Evolutionary conservation across 177 flowering plant species (phyloP), one percentile per base, ranked within the genome.

Genomic region (Vitis hybrid): DNA sequence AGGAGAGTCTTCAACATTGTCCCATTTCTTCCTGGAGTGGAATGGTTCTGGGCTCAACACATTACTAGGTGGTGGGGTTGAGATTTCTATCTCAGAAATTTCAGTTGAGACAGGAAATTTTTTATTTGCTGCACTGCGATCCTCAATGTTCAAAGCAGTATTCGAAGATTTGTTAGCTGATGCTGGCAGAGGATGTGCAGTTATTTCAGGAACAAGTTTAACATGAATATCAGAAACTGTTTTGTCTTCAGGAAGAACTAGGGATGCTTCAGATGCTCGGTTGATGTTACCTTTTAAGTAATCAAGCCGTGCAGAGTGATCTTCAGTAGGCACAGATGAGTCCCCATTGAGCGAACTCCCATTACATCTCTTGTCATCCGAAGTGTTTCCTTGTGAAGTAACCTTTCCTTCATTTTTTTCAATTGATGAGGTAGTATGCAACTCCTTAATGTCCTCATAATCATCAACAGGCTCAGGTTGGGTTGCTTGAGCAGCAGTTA

Each of bases 1-100:
- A 10, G 84, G 79, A 69, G 88, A 77, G 77, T 67, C 70, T 60
- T 87, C 93, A 56, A 77, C 78, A 59, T 64, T 78, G 70, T 68
- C 76, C 95, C 95, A 89, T 75, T 92, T 91, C 85, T 84, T 92
- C 79, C 98, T 84, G 48, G 88, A 70, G 67, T 79, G 85, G 65
- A 40, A 13, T 40, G 59, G 64, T 40, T 90, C 93, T 11, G 76
- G 55, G 73, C 48, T 73, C 14, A 71, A 15, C 70, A 73, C 85
- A 64, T 69, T 71, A 51, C 67, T 69, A 46, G 80, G 70, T 2
- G 87, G 84, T 32, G 92, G 85, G 18, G 89, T 86, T 32, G 91
- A 85, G 35, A 79, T 69, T 73, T 84, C 85, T 62, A 79, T 70
- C 77, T 79, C 89, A 18, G 89, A 75, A 68, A 83, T 76, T 72